Percentiles rank a stretch among this genome's conserved stretches.
Conservation (phyloP, 805 yeast genomes). For the Candida succiphila region DNA sequence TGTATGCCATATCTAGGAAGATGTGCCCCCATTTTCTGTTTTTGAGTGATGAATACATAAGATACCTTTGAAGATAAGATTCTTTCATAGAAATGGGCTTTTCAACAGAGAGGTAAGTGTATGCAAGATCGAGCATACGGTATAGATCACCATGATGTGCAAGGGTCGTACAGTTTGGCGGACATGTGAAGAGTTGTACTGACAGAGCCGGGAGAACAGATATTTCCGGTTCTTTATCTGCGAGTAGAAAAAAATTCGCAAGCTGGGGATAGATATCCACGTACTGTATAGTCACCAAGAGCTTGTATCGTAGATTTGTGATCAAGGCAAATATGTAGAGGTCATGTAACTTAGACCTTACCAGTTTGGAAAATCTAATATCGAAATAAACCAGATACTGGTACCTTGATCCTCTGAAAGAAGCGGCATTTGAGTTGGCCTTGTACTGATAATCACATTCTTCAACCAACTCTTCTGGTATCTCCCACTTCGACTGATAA, state of each 20-base stretch:
- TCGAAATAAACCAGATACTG: conserved; percentile 59
- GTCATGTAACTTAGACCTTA: conserved; percentile 50
- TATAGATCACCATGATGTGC: conserved; percentile 56
- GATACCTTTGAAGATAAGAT: neutral
- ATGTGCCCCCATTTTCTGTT: conserved; percentile 73
- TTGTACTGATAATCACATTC: conserved; percentile 36
- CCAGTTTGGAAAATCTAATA: conserved; percentile 57
- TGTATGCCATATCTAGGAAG: conserved; percentile 69
- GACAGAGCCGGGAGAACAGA: conserved; percentile 67
- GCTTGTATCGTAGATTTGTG: conserved; percentile 45
- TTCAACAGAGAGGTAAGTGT: conserved; percentile 42
- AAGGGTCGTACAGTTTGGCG: conserved; percentile 61
- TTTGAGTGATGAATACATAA: conserved; percentile 31
- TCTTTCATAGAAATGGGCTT: neutral
- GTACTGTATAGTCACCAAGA: conserved; percentile 64
- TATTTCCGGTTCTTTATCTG: conserved; percentile 84
- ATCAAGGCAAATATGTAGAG: conserved; percentile 56
- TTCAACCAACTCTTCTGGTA: conserved; percentile 30
- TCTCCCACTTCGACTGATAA: conserved; percentile 30
- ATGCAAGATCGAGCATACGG: conserved; percentile 51
- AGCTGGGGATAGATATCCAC: conserved; percentile 74
- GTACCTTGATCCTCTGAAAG: conserved; percentile 38
- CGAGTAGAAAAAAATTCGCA: conserved; percentile 55
- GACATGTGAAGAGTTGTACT: conserved; percentile 85
- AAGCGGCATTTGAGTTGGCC: conserved; percentile 1